Evolutionary conservation across 768 basidiomycete genomes (phyloP).

Genomic region (Paxillus rubicundulus): DNA sequence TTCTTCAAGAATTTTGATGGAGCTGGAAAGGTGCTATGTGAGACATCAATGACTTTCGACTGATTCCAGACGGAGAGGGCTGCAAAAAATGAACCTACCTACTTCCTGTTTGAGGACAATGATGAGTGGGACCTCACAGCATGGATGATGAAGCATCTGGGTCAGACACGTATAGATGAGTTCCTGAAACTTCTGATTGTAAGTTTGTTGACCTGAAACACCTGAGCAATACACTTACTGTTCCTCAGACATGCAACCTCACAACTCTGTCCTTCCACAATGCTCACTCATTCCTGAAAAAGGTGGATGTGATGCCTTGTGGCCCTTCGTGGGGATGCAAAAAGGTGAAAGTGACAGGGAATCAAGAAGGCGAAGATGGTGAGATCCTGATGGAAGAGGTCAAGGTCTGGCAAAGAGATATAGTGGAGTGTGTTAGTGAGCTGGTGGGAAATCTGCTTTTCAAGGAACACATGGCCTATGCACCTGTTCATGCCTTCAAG

Average conservation of each 20-base stretch:
- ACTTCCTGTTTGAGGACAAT: conserved; percentile 26
- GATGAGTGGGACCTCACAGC: conserved; percentile 36
- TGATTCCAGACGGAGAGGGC: background rate
- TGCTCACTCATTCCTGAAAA: conserved; percentile 18
- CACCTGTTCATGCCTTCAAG: conserved; percentile 2
- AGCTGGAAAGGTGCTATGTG: background rate
- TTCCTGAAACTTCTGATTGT: conserved; percentile 28
- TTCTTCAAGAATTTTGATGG: background rate
- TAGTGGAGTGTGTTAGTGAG: conserved; percentile 29
- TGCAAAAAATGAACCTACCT: background rate
- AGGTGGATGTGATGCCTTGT: conserved; percentile 18
- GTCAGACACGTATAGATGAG: conserved; percentile 29
- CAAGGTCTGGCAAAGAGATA: conserved; percentile 31
- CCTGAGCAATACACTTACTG: too few species aligned
- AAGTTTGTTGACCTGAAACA: too few species aligned
- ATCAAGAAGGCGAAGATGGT: conserved; percentile 12
- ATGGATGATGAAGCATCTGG: conserved; percentile 31
- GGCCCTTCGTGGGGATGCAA: conserved; percentile 24
- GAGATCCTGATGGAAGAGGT: conserved; percentile 10
- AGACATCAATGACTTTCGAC: background rate
- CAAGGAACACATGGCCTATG: conserved; percentile 3
- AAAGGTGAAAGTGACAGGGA: conserved; percentile 16
- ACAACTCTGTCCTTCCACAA: conserved; percentile 25
- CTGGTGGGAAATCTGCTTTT: conserved; percentile 30
- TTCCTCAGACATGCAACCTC: background rate